A percentile compares a stretch with the other conserved stretches of the same genome.
These are phyloP conservation scores for Gaeumannomyces tritici DNA, from an alignment of 2,329 filamentous ascomycete genomes.

Conservation along the genomic window DNA sequence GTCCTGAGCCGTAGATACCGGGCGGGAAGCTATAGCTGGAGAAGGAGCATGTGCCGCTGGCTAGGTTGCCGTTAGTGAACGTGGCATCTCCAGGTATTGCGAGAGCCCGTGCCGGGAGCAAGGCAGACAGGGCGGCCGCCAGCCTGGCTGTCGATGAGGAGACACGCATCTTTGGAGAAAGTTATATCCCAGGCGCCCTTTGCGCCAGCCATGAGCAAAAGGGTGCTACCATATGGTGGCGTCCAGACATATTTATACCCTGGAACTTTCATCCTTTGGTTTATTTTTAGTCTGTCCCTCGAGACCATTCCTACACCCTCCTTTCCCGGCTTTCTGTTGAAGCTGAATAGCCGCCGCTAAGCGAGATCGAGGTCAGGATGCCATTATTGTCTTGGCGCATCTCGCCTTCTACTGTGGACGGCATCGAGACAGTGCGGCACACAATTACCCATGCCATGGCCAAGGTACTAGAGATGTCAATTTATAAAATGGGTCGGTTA, in stretches of 20 bases:
- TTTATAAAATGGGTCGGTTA: too few species aligned
- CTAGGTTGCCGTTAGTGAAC: conserved; percentile 44
- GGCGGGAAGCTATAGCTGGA: conserved; percentile 50
- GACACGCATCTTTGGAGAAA: not conserved
- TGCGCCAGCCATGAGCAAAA: not conserved
- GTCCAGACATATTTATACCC: not conserved
- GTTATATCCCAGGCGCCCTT: too few species aligned
- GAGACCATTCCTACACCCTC: too few species aligned
- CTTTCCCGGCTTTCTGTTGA: too few species aligned
- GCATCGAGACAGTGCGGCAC: too few species aligned
- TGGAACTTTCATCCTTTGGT: too few species aligned
- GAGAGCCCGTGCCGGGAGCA: not conserved
- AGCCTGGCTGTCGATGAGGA: not conserved
- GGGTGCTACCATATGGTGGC: too few species aligned
- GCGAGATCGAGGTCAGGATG: not conserved
- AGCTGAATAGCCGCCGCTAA: not conserved
- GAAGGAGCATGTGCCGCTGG: conserved; percentile 55
- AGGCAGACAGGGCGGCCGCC: not conserved
- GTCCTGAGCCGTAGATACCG: conserved; percentile 50
- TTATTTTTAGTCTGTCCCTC: too few species aligned
- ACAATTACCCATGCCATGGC: too few species aligned
- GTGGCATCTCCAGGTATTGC: conserved; percentile 29
- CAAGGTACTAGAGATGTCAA: too few species aligned
- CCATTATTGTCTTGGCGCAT: not conserved
- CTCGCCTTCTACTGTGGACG: too few species aligned